A percentile compares a stretch with the other conserved stretches of the same genome.
phyloP scores from a whole-genome alignment of 257 asterid genomes.

The Penstemon newberryi region DNA sequence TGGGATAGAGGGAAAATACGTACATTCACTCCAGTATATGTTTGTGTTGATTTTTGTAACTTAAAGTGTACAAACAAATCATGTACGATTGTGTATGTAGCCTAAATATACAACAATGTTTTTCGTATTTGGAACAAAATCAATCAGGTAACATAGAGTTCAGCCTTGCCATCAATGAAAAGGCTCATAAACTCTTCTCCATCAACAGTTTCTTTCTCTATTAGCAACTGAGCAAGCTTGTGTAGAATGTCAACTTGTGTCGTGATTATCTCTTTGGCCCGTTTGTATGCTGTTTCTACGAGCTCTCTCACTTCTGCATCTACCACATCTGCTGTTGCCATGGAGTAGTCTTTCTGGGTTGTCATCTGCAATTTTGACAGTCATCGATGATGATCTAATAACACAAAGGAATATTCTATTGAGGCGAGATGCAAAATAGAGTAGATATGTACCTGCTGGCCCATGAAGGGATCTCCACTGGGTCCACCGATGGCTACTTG shows the following conservation, averaged over 20 bases:
- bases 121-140: background rate
- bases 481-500: slow-evolving; percentile 92
- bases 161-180: slow-evolving; percentile 30
- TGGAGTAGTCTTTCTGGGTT: slow-evolving; percentile 83
- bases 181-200: slow-evolving; percentile 99
- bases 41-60: slow-evolving; percentile 20
- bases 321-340: slow-evolving; percentile 95
- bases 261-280: slow-evolving; percentile 45
- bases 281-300: slow-evolving; percentile 70
- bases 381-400: slow-evolving; percentile 6
- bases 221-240: slow-evolving; percentile 8
- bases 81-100: background rate
- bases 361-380: slow-evolving; percentile 46
- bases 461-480: slow-evolving; percentile 93
- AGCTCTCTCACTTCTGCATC: slow-evolving; percentile 89
- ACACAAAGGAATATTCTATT: background rate
- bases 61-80: background rate
- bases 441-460: slow-evolving; percentile 63
- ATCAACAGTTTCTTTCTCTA: slow-evolving; percentile 46
- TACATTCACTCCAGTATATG: slow-evolving; percentile 28
- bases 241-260: slow-evolving; percentile 16
- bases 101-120: slow-evolving; percentile 33
- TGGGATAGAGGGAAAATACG: slow-evolving; percentile 37
- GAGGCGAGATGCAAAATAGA: background rate
- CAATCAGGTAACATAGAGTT: background rate